Evolutionary conservation across 2,329 filamentous ascomycete genomes (phyloP), one percentile per base, ranked within the genome.

Genomic region (Chaetothyriales sp.): DNA sequence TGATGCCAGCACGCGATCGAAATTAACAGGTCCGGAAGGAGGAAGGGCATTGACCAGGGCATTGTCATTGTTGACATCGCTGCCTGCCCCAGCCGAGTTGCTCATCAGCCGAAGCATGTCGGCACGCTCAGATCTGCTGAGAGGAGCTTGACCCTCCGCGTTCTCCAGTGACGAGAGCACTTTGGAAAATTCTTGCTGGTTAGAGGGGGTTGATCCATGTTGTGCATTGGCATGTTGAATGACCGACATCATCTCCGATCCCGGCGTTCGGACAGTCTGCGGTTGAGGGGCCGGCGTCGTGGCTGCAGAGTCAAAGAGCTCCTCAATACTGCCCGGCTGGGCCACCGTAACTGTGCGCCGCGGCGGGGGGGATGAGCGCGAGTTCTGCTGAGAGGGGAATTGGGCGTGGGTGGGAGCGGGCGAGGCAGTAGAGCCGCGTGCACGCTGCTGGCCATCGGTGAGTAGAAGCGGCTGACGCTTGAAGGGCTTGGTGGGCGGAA

Each of bases 41-140:
- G 77, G 70, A 10, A 67, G 71, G 2, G 77, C 76, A 15, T 73
- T 75, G 44, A 75, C 70, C 9, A 81, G 67, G 2, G 78, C 77
- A 55, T 78, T 80, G 62, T 79, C 78, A 15, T 66, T 65, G 12
- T 15, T 39, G 15, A 66, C 63, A 20, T 72, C 67, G 4, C 64
- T 63, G 1, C 67, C 61, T 49, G 66, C 72, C 53, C 67, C 71
- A 52, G 72, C 69, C 6, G 53, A 48, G 54, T 67, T 67, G 49
- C 69, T 68, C 60, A 72, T 72, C 49, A 71, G 64, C 42, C 69
- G 68, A 43, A 72, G 65, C 65, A 72, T 69, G 52, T 71, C 69
- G 18, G 68, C 70, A n/a, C 70, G 68, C 52, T 72, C 69, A 26
- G 68, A 52, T 15, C 52, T 66, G n/a, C 66, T 70, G 10, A 72